These are phyloP conservation scores for Pythium biforme DNA, from an alignment of 352 stramenopile genomes.

Conservation along the genomic window DNA sequence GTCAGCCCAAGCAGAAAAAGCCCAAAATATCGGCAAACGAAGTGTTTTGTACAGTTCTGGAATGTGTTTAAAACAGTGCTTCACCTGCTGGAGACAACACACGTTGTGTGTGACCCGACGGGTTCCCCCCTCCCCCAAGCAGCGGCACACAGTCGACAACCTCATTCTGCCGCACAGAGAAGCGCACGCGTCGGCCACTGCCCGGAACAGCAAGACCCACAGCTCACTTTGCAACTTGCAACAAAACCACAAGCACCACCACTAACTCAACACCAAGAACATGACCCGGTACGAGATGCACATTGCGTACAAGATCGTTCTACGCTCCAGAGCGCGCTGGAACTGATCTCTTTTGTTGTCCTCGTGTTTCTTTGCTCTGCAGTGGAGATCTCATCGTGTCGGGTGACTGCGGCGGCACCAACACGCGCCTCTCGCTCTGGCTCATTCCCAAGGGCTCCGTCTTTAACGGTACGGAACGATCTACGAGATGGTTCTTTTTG, in stretches of 20 bases:
- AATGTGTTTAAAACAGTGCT: background rate
- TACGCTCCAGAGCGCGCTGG: no score
- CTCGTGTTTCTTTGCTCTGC: background rate
- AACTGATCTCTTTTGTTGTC: background rate
- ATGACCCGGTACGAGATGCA: slow-evolving; percentile 1
- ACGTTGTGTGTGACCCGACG: background rate
- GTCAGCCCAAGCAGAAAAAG: background rate
- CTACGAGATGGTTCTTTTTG: background rate
- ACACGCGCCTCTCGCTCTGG: slow-evolving; percentile 93
- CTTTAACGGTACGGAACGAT: slow-evolving; percentile 44
- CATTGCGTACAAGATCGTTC: background rate
- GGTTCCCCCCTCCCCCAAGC: background rate
- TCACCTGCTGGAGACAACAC: background rate
- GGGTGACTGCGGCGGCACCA: slow-evolving; percentile 97
- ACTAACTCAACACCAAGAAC: background rate
- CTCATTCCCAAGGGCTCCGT: slow-evolving; percentile 61
- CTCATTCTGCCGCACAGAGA: background rate
- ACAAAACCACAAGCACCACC: background rate
- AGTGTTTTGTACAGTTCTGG: background rate
- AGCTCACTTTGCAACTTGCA: background rate
- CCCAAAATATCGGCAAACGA: background rate
- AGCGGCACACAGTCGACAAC: background rate
- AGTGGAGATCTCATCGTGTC: slow-evolving; percentile 76
- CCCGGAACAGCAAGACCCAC: background rate
- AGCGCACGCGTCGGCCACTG: background rate